phyloP scores from a whole-genome alignment of 2,329 filamentous ascomycete species.

The Colletotrichum karsti region DNA sequence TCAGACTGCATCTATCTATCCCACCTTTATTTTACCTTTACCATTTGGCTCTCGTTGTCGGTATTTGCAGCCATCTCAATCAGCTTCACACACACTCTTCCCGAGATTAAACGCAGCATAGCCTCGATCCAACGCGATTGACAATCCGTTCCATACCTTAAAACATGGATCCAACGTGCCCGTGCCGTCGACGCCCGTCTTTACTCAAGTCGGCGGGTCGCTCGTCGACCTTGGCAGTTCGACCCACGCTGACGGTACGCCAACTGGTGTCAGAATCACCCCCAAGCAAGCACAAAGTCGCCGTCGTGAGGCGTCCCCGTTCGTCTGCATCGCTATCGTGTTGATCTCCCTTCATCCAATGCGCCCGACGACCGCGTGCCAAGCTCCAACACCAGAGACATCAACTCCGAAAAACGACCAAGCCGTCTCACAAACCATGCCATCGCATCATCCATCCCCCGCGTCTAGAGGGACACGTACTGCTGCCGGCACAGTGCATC shows the following conservation, averaged over 20 bases:
- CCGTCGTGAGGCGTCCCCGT: not conserved
- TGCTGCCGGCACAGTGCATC: not conserved
- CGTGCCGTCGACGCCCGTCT: not conserved
- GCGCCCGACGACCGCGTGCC: not conserved
- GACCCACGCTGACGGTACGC: conserved; percentile 24
- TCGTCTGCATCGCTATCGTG: not conserved
- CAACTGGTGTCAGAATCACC: conserved; percentile 17
- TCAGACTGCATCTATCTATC: not conserved
- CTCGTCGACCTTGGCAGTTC: conserved; percentile 19
- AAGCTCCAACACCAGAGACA: conserved; percentile 12
- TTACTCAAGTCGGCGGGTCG: conserved; percentile 24
- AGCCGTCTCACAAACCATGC: conserved; percentile 25
- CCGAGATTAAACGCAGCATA: not conserved
- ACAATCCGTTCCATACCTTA: not conserved
- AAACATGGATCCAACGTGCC: conserved; percentile 24
- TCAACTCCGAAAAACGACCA: not conserved
- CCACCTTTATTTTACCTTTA: not conserved
- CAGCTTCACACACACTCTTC: not conserved
- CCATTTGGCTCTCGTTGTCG: no score
- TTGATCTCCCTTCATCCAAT: not conserved
- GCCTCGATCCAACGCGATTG: not conserved
- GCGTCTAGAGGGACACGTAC: not conserved
- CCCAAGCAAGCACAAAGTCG: not conserved
- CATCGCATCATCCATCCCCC: conserved; percentile 11
- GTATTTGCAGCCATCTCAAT: not conserved